Base-by-base conservation (phyloP, 176 grass and related monocot genomes). In the Avena insularis region DNA sequence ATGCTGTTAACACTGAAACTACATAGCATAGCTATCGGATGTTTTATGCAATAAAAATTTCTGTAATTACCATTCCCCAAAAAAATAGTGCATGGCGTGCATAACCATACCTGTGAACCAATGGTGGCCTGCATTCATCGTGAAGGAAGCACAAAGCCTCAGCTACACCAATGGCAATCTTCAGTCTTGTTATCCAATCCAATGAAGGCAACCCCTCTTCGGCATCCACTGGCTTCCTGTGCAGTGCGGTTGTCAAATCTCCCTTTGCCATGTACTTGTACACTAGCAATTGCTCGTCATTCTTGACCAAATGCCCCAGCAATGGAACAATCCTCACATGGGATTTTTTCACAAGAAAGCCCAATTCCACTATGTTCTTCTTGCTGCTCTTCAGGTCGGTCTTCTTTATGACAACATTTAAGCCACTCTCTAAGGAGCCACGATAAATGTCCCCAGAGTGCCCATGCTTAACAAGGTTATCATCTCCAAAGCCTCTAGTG, bases 131-230 rank as follows among this genome's bases (percentile, higher is more conserved):
- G 61, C 90, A 94, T 60, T 93, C 92, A 5, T 98, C 79, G 50
- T 98, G 97, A 82, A 98, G 91, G 88, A 96, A 96, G 76, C 97
- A 96, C 71, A 98, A 76, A 12, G 92, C 97, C 85, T 98, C 94
- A 29, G 90, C 90, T 15, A 94, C 59, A 29, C 94, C 97, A 47
- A 54, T 91, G 21, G 97, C 97, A 38, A 98, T 91, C 82, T 98
- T 98, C 77, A 98, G 78, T 82, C 97, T 91, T 20, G 90, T 98
- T 90, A 98, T 98, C 97, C 97, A 98, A 81, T 98, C 97, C 80
- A 98, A 86, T 9, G 97, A 94, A 16, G 33, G 80, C 83, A 90
- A 75, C 9, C 90, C 94, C 8, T 87, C 90, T 76, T 91, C 88
- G 53, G 48, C 58, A 25, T 86, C 69, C 1, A 80, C 33, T 38